Conservation (phyloP, 768 basidiomycete genomes). For the Lactifluus pinguis region DNA sequence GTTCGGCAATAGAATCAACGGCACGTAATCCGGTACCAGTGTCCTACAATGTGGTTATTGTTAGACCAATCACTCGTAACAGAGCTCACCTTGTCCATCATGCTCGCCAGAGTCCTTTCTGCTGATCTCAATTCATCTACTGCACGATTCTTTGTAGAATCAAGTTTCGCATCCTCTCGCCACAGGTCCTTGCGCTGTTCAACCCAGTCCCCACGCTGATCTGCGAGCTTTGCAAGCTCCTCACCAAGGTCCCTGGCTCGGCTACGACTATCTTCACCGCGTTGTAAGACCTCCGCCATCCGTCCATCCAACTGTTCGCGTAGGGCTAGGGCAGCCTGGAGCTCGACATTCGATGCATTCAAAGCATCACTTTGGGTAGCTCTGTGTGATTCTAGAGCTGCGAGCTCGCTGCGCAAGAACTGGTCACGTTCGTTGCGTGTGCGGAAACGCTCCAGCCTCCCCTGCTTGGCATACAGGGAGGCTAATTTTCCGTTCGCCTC, state of each 20-base stretch:
- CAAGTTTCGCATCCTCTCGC: conserved; percentile 89
- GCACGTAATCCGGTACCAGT: conserved; percentile 84
- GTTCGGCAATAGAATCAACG: conserved; percentile 74
- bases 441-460: conserved; percentile 76
- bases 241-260: conserved; percentile 51
- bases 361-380: conserved; percentile 48
- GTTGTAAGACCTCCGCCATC: conserved; percentile 45
- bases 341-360: conserved; percentile 41
- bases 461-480: conserved; percentile 83
- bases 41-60: conserved; percentile 46
- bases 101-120: conserved; percentile 70
- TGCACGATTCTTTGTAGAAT: conserved; percentile 66
- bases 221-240: conserved; percentile 51
- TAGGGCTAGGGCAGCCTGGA: conserved; percentile 38
- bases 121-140: conserved; percentile 72
- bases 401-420: conserved; percentile 74
- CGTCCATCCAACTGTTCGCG: conserved; percentile 50
- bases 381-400: conserved; percentile 54
- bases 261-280: conserved; percentile 56
- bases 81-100: conserved; percentile 88
- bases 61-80: conserved; percentile 1
- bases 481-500: conserved; percentile 61
- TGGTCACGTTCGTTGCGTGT: conserved; percentile 77
- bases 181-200: conserved; percentile 90
- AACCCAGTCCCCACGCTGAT: conserved; percentile 54